Percentiles rank a stretch among this genome's conserved stretches.
These are phyloP conservation scores for Aleurites moluccanus DNA, from an alignment of 441 rosid genomes.

Conservation along the genomic window DNA sequence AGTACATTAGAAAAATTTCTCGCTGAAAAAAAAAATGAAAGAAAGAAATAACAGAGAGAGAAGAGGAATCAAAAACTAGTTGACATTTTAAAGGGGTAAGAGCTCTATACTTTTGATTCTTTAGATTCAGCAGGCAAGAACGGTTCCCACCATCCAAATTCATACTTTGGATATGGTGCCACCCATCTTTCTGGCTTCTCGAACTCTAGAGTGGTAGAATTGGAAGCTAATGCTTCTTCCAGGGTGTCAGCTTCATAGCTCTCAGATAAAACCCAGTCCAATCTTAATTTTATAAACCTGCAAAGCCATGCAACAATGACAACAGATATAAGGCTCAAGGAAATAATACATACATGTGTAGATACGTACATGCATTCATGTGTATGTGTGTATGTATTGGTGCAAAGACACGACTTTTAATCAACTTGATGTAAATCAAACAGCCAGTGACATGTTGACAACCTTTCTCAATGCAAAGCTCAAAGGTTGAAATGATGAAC, in stretches of 20 bases:
- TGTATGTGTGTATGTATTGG: not conserved
- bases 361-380: too few species aligned
- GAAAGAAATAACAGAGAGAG: not conserved
- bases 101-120: conserved; percentile 48
- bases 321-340: conserved; percentile 9
- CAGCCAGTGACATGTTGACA: not conserved
- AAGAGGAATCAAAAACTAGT: not conserved
- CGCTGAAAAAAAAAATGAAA: not conserved
- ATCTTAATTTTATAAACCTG: conserved; percentile 93
- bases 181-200: conserved; percentile 79
- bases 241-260: conserved; percentile 61
- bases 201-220: conserved; percentile 59
- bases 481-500: not conserved
- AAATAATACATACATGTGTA: not conserved
- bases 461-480: not conserved
- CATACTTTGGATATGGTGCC: conserved; percentile 91
- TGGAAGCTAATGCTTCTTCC: conserved; percentile 82
- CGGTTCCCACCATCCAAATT: conserved; percentile 89
- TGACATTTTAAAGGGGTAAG: conserved; percentile 20
- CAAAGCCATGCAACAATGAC: conserved; percentile 11
- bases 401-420: not conserved
- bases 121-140: conserved; percentile 60
- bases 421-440: not conserved
- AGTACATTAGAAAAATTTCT: conserved; percentile 17
- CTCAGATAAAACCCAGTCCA: conserved; percentile 78